A percentile compares a stretch with the other conserved stretches of the same genome.
Evolutionary conservation across 2,329 filamentous ascomycete genomes (phyloP).

Genomic region (Venturia pyrina): DNA sequence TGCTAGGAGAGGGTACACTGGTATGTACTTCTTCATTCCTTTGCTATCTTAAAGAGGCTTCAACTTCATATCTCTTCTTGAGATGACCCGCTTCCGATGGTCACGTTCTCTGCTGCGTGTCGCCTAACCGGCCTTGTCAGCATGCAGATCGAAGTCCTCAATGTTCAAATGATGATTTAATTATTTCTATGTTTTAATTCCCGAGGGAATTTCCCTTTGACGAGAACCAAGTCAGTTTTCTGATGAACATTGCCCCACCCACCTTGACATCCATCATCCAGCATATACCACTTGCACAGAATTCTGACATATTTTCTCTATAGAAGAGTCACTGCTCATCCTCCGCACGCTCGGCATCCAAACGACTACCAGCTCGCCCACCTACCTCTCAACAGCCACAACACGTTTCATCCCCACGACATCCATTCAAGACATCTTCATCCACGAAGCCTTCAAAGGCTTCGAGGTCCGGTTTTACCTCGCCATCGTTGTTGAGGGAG

Average conservation of each 20-base stretch:
- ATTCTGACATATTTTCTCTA: constrained; percentile 20
- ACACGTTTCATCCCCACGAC: constrained; percentile 83
- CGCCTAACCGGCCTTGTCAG: not conserved
- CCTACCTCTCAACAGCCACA: constrained; percentile 52
- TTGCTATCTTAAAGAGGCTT: not conserved
- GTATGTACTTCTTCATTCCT: not conserved
- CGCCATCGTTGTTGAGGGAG: constrained; percentile 79
- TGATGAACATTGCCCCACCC: not conserved
- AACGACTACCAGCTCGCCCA: constrained; percentile 61
- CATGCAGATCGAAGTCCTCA: not conserved
- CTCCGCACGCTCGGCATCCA: constrained; percentile 86
- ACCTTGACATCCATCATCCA: not conserved
- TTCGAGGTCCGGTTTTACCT: constrained; percentile 88
- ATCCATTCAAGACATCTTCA: constrained; percentile 83
- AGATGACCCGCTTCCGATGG: not conserved
- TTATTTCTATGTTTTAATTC: constrained; percentile 9
- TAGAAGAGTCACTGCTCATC: constrained; percentile 77
- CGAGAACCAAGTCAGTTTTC: constrained; percentile 5
- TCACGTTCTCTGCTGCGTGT: not conserved
- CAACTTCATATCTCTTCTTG: not conserved
- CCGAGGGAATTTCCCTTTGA: not conserved
- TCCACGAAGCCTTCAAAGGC: constrained; percentile 89
- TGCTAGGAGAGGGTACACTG: constrained; percentile 12
- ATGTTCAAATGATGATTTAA: constrained; percentile 6
- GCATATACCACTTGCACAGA: constrained; percentile 10